These are phyloP conservation scores for Cruciata laevipes DNA, from an alignment of 257 asterid genomes.

Conservation along the genomic window DNA sequence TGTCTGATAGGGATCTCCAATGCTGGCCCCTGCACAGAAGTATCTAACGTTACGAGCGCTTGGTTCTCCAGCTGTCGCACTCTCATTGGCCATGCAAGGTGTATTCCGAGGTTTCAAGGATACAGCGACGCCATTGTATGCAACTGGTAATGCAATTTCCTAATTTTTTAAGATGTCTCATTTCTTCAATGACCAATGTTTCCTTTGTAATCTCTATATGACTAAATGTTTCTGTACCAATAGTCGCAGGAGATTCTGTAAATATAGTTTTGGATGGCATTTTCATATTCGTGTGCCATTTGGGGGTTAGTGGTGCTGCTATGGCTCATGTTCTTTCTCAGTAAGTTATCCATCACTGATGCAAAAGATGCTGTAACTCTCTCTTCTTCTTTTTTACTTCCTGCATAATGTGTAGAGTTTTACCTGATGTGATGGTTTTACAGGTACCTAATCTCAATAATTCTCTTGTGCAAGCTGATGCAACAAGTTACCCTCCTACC, in stretches of 20 bases:
- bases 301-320: constrained; percentile 95
- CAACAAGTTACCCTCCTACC: constrained; percentile 64
- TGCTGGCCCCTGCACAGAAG: constrained; percentile 65
- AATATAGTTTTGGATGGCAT: constrained; percentile 85
- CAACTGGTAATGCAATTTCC: constrained; percentile 52
- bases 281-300: constrained; percentile 55
- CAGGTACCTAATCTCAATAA: constrained; percentile 71
- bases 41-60: constrained; percentile 71
- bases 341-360: constrained; percentile 32
- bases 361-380: background rate
- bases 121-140: constrained; percentile 78
- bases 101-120: constrained; percentile 92
- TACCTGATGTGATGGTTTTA: background rate
- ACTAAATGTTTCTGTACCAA: background rate
- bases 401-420: background rate
- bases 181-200: background rate
- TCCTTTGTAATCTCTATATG: background rate
- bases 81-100: constrained; percentile 98
- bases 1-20: constrained; percentile 61
- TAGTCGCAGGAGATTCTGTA: constrained; percentile 71
- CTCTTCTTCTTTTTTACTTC: background rate
- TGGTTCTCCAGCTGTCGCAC: constrained; percentile 95
- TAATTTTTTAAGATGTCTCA: background rate
- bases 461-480: constrained; percentile 55
- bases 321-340: constrained; percentile 95